phyloP scores from a whole-genome alignment of 164 flowering plant genomes.

The Liriodendron chinense region DNA sequence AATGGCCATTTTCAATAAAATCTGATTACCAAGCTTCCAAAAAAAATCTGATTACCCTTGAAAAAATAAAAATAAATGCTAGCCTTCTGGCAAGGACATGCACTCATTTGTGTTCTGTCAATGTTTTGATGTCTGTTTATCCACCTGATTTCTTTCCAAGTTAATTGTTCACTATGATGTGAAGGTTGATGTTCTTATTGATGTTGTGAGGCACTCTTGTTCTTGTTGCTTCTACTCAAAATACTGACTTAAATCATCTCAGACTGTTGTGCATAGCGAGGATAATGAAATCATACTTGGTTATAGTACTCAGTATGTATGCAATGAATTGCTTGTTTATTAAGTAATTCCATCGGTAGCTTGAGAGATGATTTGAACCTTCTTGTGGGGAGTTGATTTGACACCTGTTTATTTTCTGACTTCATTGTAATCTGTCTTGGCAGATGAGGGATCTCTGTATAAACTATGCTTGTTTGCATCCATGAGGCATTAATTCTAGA shows the following conservation, averaged over 20 bases:
- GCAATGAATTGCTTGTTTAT: neutral
- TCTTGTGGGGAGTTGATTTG: constrained; percentile 1
- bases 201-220: neutral
- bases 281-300: neutral
- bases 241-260: neutral
- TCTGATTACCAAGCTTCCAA: too few species aligned
- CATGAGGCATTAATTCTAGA: neutral
- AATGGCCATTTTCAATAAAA: too few species aligned
- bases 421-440: neutral
- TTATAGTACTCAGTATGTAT: neutral
- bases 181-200: neutral
- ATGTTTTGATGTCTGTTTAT: neutral
- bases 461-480: neutral
- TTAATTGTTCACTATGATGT: too few species aligned
- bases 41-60: too few species aligned
- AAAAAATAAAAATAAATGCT: neutral
- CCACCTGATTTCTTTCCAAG: neutral
- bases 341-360: neutral
- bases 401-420: neutral
- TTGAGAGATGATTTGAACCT: neutral
- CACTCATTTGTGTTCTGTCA: neutral
- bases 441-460: neutral
- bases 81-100: neutral
- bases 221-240: neutral
- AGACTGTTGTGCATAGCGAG: neutral